Evolutionary conservation across 1,284 basidiomycete species (phyloP).

Genomic region (Leccinum holopus): DNA sequence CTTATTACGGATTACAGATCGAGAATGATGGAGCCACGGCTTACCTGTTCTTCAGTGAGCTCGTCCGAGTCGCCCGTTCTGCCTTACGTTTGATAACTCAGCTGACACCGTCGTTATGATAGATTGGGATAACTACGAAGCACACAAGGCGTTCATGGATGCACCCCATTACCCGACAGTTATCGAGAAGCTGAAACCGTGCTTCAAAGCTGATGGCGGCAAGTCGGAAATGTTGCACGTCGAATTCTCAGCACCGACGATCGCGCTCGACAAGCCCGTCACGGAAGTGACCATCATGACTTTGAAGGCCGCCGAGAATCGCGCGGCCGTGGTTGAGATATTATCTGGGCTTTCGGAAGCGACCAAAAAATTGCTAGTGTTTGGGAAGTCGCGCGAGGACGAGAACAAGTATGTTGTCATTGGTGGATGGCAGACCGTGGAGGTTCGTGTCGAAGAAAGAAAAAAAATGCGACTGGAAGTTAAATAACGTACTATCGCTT

Average conservation of each 20-base stretch:
- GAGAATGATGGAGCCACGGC: conserved; percentile 14
- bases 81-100: not conserved
- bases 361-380: conserved; percentile 17
- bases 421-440: conserved; percentile 24
- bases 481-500: not conserved
- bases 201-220: conserved; percentile 4
- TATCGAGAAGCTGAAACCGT: conserved; percentile 7
- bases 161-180: conserved; percentile 9
- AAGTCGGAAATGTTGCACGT: conserved; percentile 23
- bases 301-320: conserved; percentile 26
- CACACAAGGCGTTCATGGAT: conserved; percentile 17
- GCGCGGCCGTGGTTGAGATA: conserved; percentile 10
- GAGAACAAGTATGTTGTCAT: conserved; percentile 25
- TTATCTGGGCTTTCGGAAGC: conserved; percentile 17
- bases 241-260: conserved; percentile 18
- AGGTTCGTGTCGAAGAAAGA: conserved; percentile 18
- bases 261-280: conserved; percentile 20
- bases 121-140: conserved; percentile 32
- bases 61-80: too few relatives aligned
- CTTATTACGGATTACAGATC: conserved; percentile 24
- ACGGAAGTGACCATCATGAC: conserved; percentile 21
- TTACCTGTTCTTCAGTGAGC: conserved; percentile 24
- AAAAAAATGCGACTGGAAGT: not conserved
- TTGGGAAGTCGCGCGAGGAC: conserved; percentile 25
- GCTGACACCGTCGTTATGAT: not conserved